Percentiles rank a stretch among this genome's conserved stretches.
These are phyloP conservation scores for Blastobotrys terrestris DNA, from an alignment of 805 yeast species.

Conservation along the genomic window DNA sequence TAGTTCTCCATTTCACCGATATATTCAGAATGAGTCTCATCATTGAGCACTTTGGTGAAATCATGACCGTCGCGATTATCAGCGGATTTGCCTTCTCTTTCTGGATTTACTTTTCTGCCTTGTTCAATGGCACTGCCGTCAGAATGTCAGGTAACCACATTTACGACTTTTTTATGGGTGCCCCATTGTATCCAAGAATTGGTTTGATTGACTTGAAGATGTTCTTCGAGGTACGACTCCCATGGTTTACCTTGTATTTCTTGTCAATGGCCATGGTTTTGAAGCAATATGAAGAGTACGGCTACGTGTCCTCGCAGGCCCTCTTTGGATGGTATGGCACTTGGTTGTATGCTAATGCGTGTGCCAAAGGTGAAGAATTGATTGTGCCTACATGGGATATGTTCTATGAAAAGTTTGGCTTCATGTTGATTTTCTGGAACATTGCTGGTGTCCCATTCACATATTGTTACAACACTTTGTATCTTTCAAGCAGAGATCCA, in stretches of 20 bases:
- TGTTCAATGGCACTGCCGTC: slow-evolving; percentile 69
- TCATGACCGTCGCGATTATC: slow-evolving; percentile 86
- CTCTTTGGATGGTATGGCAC: slow-evolving; percentile 71
- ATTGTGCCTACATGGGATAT: slow-evolving; percentile 99
- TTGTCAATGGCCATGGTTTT: slow-evolving; percentile 66
- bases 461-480: slow-evolving; percentile 89
- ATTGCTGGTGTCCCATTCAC: slow-evolving; percentile 99
- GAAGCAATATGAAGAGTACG: slow-evolving; percentile 77
- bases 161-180: slow-evolving; percentile 95
- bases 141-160: slow-evolving; percentile 86
- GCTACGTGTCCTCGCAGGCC: slow-evolving; percentile 72
- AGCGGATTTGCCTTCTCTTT: slow-evolving; percentile 69
- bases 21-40: slow-evolving; percentile 67
- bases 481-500: slow-evolving; percentile 77
- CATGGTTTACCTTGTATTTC: slow-evolving; percentile 89
- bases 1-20: slow-evolving; percentile 66
- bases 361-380: slow-evolving; percentile 95
- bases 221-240: slow-evolving; percentile 96
- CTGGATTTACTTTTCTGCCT: slow-evolving; percentile 60
- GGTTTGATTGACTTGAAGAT: slow-evolving; percentile 91
- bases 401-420: slow-evolving; percentile 99
- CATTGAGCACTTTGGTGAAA: slow-evolving; percentile 78
- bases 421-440: slow-evolving; percentile 98
- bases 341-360: slow-evolving; percentile 93
- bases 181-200: slow-evolving; percentile 91